Conservation (phyloP, 495 filamentous ascomycete species). For the Astrothelium macrocarpum region DNA sequence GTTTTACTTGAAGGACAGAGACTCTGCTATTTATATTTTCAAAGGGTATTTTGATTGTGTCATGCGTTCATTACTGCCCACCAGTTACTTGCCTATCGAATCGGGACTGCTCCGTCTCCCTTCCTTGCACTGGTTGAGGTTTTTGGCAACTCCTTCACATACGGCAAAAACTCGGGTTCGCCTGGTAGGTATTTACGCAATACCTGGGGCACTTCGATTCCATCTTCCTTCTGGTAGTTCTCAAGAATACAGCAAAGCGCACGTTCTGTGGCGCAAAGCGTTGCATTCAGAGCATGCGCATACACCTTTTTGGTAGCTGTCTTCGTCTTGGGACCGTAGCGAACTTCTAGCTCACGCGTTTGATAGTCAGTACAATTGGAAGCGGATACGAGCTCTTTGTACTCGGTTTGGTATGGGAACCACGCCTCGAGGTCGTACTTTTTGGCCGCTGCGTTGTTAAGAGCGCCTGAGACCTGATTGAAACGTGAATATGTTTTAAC, state of each 20-base stretch:
- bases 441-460: slow-evolving; percentile 89
- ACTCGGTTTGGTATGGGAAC: slow-evolving; percentile 94
- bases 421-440: slow-evolving; percentile 96
- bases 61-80: background rate
- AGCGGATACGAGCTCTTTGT: slow-evolving; percentile 89
- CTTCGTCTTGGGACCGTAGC: slow-evolving; percentile 45
- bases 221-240: slow-evolving; percentile 89
- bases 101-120: background rate
- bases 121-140: slow-evolving; percentile 47
- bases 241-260: slow-evolving; percentile 92
- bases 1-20: background rate
- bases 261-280: slow-evolving; percentile 84
- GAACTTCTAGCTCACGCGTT: slow-evolving; percentile 67
- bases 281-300: slow-evolving; percentile 87
- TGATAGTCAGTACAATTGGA: slow-evolving; percentile 29
- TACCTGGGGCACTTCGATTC: slow-evolving; percentile 75
- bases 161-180: slow-evolving; percentile 76
- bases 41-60: background rate
- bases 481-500: background rate
- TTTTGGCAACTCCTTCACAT: slow-evolving; percentile 72
- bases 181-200: slow-evolving; percentile 90
- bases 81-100: background rate
- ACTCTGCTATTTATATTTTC: background rate
- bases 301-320: slow-evolving; percentile 66
- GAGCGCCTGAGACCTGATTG: slow-evolving; percentile 55